phyloP scores from a whole-genome alignment of 2,329 filamentous ascomycete genomes.

The Zymoseptoria tritici region DNA sequence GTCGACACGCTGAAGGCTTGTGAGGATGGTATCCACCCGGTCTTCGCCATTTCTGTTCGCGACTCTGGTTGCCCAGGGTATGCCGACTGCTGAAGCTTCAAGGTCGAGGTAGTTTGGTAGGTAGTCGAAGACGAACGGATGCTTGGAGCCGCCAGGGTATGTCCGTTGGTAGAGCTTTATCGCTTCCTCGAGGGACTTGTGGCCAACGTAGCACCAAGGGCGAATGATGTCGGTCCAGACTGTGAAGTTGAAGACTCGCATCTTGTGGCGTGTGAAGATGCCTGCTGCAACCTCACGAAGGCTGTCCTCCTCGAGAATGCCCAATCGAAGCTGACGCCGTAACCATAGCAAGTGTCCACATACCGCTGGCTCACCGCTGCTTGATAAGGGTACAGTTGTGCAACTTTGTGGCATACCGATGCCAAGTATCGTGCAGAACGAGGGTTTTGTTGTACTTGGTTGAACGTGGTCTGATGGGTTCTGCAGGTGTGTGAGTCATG shows the following conservation, averaged over 20 bases:
- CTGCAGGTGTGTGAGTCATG: not conserved
- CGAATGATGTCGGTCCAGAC: slow-evolving; percentile 21
- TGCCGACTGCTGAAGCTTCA: slow-evolving; percentile 5
- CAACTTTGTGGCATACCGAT: not conserved
- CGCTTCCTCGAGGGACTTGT: slow-evolving; percentile 32
- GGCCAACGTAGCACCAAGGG: slow-evolving; percentile 34
- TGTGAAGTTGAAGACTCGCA: slow-evolving; percentile 14
- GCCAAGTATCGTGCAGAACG: not conserved
- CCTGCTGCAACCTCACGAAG: not conserved
- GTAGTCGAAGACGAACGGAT: slow-evolving; percentile 33
- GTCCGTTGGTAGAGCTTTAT: slow-evolving; percentile 35
- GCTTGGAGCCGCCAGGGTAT: slow-evolving; percentile 32
- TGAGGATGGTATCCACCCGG: slow-evolving; percentile 22
- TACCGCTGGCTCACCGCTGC: not conserved
- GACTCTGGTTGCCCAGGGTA: slow-evolving; percentile 7
- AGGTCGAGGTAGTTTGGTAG: slow-evolving; percentile 34
- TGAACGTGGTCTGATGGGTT: not conserved
- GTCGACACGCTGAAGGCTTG: slow-evolving; percentile 26
- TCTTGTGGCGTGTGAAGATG: not conserved
- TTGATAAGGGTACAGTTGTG: not conserved
- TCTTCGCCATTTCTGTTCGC: slow-evolving; percentile 19
- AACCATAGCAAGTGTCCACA: not conserved
- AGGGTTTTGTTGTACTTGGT: not conserved
- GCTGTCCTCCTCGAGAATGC: not conserved
- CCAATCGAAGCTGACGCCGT: not conserved